Base-by-base conservation (phyloP, 1,284 basidiomycete genomes). In the Chondrostereum purpureum region DNA sequence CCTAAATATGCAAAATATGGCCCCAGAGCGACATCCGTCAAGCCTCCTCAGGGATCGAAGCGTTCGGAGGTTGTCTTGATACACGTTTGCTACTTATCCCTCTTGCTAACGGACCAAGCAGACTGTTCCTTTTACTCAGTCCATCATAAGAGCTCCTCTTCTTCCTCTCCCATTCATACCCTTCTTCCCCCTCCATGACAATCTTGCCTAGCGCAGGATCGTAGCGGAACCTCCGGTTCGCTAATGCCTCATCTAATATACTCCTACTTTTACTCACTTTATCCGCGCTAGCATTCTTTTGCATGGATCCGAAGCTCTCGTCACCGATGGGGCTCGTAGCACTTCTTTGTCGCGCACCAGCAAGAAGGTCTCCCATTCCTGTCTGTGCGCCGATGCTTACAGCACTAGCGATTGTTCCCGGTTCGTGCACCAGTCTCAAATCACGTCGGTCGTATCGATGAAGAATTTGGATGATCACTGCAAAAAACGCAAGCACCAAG, bases 331-430 rank as follows among this genome's bases (percentile, higher is more conserved):
- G n/a, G 8, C 27, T n/a, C 8, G 8, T 8, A 8, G 8, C 27
- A 8, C 8, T 31, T n/a, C 27, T 8, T n/a, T 8, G 8, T 31
- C 27, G 64, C 22, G 61, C 59, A 23, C 62, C 64, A 4, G 68
- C 65, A 11, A 77, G 64, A 34, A 76, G 61, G 14, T 64, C 57
- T 4, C 66, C 71, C 48, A 75, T 63, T 18, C 63, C 64, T 1
- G 73, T 75, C 48, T 69, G 66, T 11, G 68, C 75, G 8, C 73
- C 73, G 48, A 77, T 68, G 22, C 72, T 69, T 12, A 75, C 70
- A 11, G 76, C 76, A 10, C 72, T 73, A 11, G 73, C 75, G 43
- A 77, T 73, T 4, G 76, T 77, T 17, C 75, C 73, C 1, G 74
- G 73, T 40, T 65, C 58, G 48, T 74, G 71, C 33, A 60, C 61